Percentiles rank a stretch among this genome's conserved stretches.
phyloP scores from a whole-genome alignment of 163 green algal species.

The Prototheca wickerhamii region DNA sequence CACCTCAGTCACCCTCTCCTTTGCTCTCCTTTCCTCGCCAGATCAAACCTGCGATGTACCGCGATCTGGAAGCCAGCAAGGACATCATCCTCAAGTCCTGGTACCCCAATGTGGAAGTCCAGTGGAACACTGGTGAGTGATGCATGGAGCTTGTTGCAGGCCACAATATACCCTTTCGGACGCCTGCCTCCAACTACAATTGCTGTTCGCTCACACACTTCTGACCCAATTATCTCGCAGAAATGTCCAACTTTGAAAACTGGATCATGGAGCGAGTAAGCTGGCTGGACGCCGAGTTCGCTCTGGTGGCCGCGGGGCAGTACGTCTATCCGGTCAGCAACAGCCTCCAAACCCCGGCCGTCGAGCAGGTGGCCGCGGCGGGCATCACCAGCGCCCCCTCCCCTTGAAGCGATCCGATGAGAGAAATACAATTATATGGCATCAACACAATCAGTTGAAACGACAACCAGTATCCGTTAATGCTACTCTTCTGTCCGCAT shows the following conservation, averaged over 20 bases:
- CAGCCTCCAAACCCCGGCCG: background rate
- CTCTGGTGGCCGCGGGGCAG: background rate
- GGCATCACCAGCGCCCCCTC: background rate
- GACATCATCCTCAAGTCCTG: conserved; percentile 14
- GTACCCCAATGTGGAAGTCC: background rate
- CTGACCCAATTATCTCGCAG: conserved; percentile 1
- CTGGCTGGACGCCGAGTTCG: conserved; percentile 52
- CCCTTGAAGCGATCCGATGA: too few relatives aligned
- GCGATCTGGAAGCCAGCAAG: conserved; percentile 5
- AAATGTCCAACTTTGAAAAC: conserved; percentile 24
- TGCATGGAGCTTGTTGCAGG: background rate
- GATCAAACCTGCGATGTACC: background rate
- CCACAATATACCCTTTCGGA: too few relatives aligned
- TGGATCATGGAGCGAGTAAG: conserved; percentile 39
- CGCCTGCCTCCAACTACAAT: too few relatives aligned
- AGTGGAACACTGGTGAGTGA: conserved; percentile 8
- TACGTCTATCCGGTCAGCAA: conserved; percentile 1
- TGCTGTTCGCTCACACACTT: too few relatives aligned
- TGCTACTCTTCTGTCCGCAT: too few relatives aligned
- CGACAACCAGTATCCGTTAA: too few relatives aligned
- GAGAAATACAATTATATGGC: too few relatives aligned
- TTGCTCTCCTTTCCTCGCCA: too few relatives aligned
- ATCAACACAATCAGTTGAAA: too few relatives aligned
- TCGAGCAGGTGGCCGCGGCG: background rate
- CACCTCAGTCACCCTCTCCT: too few relatives aligned